Conservation (phyloP, 2,329 filamentous ascomycete genomes). For the Cladobotryum mycophilum region DNA sequence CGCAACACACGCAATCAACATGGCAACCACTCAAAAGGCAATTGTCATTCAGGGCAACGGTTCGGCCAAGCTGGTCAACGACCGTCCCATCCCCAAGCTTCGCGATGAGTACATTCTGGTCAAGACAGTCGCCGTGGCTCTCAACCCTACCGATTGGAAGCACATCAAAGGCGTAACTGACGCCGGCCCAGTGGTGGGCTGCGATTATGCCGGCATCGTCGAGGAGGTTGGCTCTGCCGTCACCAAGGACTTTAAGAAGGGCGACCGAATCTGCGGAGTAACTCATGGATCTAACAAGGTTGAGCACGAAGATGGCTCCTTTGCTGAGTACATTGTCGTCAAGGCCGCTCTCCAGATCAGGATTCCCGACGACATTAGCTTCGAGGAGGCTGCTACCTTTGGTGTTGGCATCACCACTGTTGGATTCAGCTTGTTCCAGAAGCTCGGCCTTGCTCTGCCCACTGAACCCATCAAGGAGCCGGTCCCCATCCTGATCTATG, state of each 20-base stretch:
- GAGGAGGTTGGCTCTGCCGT: constrained; percentile 39
- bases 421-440: constrained; percentile 37
- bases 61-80: too few relatives aligned
- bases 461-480: constrained; percentile 28
- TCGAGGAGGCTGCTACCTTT: constrained; percentile 40
- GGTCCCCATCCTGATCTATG: constrained; percentile 38
- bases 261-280: constrained; percentile 41
- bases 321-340: constrained; percentile 32
- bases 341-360: constrained; percentile 37
- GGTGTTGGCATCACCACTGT: constrained; percentile 37
- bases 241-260: constrained; percentile 36
- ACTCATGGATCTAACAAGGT: constrained; percentile 25
- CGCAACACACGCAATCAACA: too few relatives aligned
- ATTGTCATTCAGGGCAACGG: too few relatives aligned
- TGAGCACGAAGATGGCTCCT: constrained; percentile 37
- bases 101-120: constrained; percentile 23
- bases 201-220: constrained; percentile 42
- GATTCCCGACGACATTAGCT: constrained; percentile 39
- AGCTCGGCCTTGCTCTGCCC: constrained; percentile 41
- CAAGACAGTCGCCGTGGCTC: constrained; percentile 26
- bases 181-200: constrained; percentile 26
- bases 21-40: too few relatives aligned
- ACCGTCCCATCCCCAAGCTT: not conserved
- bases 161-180: constrained; percentile 16
- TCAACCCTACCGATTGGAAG: constrained; percentile 33